phyloP scores from a whole-genome alignment of 495 filamentous ascomycete species.

The Cenococcum geophilum region DNA sequence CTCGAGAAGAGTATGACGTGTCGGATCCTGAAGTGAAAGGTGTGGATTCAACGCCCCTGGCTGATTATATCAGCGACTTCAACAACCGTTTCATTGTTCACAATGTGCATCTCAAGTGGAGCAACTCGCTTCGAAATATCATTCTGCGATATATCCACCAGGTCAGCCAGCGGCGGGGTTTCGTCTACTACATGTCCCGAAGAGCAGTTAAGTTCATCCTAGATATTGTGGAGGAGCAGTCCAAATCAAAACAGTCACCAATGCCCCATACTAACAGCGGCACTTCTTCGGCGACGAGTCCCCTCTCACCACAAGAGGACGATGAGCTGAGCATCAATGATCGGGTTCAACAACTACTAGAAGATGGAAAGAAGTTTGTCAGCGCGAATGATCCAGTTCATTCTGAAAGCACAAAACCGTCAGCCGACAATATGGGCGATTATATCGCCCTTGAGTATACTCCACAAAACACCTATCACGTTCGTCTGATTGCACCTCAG shows the following conservation, averaged over 20 bases:
- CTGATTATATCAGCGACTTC: constrained; percentile 82
- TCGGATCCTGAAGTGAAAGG: constrained; percentile 38
- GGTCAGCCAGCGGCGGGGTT: constrained; percentile 90
- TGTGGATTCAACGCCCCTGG: constrained; percentile 46
- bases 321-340: constrained; percentile 66
- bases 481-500: constrained; percentile 92
- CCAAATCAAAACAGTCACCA: constrained; percentile 49
- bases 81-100: constrained; percentile 98
- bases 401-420: constrained; percentile 18
- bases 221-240: constrained; percentile 92
- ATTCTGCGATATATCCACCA: constrained; percentile 96
- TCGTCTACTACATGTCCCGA: constrained; percentile 95
- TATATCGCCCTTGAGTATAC: constrained; percentile 84
- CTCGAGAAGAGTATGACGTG: constrained; percentile 43
- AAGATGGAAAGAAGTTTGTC: constrained; percentile 78
- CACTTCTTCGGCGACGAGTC: constrained; percentile 21
- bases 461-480: constrained; percentile 88
- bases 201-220: constrained; percentile 96
- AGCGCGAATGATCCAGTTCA: constrained; percentile 56
- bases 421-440: constrained; percentile 45
- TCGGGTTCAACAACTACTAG: constrained; percentile 79
- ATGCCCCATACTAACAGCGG: not conserved
- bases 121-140: constrained; percentile 90
- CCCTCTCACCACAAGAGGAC: constrained; percentile 45
- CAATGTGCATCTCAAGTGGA: constrained; percentile 97